Evolutionary conservation across 176 grass and related monocot species (phyloP).

Genomic region (Hsuehochloa calcarea): DNA sequence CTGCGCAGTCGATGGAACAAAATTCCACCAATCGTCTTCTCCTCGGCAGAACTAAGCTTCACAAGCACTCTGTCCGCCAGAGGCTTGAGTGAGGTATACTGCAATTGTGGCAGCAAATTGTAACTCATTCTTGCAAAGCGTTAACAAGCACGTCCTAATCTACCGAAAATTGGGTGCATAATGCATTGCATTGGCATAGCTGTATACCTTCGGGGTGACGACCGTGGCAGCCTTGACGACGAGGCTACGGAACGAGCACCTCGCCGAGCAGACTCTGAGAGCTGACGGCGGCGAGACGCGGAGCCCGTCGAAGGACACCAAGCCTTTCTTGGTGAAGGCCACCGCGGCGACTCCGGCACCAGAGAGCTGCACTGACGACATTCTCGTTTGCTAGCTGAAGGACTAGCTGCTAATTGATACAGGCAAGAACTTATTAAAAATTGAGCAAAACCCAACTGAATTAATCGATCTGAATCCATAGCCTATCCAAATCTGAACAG

Average conservation of each 20-base stretch:
- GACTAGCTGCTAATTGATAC: background rate
- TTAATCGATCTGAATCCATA: background rate
- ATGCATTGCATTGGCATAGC: background rate
- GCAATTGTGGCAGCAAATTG: background rate
- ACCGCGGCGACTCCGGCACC: slow-evolving; percentile 31
- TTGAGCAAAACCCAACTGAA: background rate
- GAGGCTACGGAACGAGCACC: slow-evolving; percentile 25
- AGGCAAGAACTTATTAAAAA: background rate
- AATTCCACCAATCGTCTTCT: slow-evolving; percentile 79
- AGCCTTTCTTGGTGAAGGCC: slow-evolving; percentile 31
- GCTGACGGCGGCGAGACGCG: background rate
- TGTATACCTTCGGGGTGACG: slow-evolving; percentile 64
- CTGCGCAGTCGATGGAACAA: slow-evolving; percentile 69
- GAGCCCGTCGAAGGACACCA: slow-evolving; percentile 1
- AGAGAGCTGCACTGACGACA: slow-evolving; percentile 49
- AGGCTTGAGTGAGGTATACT: slow-evolving; percentile 91
- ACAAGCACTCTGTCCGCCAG: slow-evolving; percentile 80
- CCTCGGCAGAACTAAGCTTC: slow-evolving; percentile 65
- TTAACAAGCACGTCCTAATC: background rate
- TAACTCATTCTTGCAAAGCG: background rate
- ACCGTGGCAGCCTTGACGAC: slow-evolving; percentile 69
- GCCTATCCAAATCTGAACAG: background rate
- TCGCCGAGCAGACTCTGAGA: background rate
- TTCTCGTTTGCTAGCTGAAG: slow-evolving; percentile 9
- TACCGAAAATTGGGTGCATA: background rate